These are phyloP conservation scores for Lavandula angustifolia DNA, from an alignment of 257 asterid genomes.

Conservation along the genomic window DNA sequence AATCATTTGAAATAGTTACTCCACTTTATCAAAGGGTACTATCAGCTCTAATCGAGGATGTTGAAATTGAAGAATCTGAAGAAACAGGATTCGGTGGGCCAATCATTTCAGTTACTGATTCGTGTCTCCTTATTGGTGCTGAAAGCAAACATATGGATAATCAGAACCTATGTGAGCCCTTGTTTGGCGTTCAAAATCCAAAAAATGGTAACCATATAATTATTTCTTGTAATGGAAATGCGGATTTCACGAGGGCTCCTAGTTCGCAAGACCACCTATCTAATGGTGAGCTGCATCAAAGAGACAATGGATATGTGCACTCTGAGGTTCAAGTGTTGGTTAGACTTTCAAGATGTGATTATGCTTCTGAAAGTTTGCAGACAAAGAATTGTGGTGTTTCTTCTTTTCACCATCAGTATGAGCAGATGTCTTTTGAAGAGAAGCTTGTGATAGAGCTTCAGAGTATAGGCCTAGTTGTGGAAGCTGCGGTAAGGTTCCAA, in stretches of 20 bases:
- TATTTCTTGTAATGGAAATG: slow-evolving; percentile 58
- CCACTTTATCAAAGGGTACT: slow-evolving; percentile 83
- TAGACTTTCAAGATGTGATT: slow-evolving; percentile 57
- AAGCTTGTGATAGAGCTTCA: slow-evolving; percentile 68
- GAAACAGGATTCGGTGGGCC: slow-evolving; percentile 59
- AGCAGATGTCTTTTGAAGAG: slow-evolving; percentile 60
- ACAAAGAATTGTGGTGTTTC: slow-evolving; percentile 40
- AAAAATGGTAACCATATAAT: slow-evolving; percentile 53
- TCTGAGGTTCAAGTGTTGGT: slow-evolving; percentile 68
- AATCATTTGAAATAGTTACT: slow-evolving; percentile 46
- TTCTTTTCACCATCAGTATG: slow-evolving; percentile 56
- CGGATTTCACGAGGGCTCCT: slow-evolving; percentile 39
- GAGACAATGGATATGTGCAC: slow-evolving; percentile 57
- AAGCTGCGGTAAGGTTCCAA: slow-evolving; percentile 60
- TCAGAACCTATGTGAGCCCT: slow-evolving; percentile 53
- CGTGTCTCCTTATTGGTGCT: slow-evolving; percentile 44
- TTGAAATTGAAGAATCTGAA: slow-evolving; percentile 66
- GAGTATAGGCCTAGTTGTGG: slow-evolving; percentile 63
- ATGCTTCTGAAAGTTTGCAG: slow-evolving; percentile 48
- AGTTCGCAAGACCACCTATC: slow-evolving; percentile 41
- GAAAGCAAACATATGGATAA: slow-evolving; percentile 48
- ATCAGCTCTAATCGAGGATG: slow-evolving; percentile 79
- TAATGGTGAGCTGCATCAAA: slow-evolving; percentile 53
- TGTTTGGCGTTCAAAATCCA: slow-evolving; percentile 52
- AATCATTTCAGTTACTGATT: slow-evolving; percentile 49